Conservation (phyloP, 2,329 filamentous ascomycete genomes). For the Xylaria sp. region DNA sequence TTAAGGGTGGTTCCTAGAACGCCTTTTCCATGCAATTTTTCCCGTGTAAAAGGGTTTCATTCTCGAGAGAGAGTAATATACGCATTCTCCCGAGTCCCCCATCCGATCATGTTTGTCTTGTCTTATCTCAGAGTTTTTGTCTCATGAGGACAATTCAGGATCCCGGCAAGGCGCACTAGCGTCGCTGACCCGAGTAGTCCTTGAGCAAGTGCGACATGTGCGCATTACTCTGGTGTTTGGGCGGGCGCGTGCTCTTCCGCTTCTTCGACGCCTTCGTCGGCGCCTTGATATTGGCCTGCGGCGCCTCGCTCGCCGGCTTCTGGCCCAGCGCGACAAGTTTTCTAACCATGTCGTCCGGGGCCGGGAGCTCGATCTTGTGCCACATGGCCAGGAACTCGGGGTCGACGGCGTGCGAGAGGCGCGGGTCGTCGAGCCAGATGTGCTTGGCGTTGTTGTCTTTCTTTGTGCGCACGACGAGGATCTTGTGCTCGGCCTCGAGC, state of each 20-base stretch:
- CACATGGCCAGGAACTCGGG: conserved; percentile 79
- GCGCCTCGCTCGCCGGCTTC: conserved; percentile 79
- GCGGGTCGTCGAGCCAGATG: conserved; percentile 85
- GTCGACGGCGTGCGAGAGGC: conserved; percentile 69
- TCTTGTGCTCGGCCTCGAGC: conserved; percentile 70
- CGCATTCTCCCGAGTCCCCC: background rate
- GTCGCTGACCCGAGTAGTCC: conserved; percentile 34
- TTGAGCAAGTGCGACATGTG: conserved; percentile 81
- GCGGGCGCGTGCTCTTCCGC: conserved; percentile 69
- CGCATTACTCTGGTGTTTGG: conserved; percentile 76
- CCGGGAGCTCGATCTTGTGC: conserved; percentile 72
- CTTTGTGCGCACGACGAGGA: conserved; percentile 83
- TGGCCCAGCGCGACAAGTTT: conserved; percentile 73
- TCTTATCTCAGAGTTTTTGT: background rate
- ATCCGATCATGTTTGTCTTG: too few relatives aligned
- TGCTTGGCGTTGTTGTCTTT: conserved; percentile 83
- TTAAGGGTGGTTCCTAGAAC: conserved; percentile 3
- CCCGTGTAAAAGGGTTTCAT: too few relatives aligned
- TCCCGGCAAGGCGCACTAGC: conserved; percentile 1
- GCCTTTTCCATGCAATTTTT: conserved; percentile 9
- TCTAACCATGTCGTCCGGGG: conserved; percentile 64
- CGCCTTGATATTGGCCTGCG: conserved; percentile 48
- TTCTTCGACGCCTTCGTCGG: conserved; percentile 55
- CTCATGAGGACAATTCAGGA: background rate
- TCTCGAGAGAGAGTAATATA: background rate